phyloP scores from a whole-genome alignment of 768 basidiomycete genomes.

The Suillus weaverae region DNA sequence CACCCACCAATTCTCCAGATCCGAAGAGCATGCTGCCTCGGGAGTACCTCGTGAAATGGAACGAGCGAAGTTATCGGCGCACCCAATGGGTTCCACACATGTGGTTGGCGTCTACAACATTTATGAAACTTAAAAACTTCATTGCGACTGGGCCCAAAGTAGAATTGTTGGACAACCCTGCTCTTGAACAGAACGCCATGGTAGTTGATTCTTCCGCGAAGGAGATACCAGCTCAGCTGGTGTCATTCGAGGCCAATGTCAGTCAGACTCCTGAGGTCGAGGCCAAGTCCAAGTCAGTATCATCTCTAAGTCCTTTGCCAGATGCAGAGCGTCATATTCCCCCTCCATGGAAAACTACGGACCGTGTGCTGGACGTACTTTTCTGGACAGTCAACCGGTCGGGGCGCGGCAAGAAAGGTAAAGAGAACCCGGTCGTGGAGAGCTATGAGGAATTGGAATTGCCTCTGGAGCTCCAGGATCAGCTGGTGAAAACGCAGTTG shows the following conservation, averaged over 20 bases:
- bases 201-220: constrained; percentile 29
- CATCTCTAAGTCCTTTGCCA: constrained; percentile 43
- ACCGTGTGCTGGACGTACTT: constrained; percentile 83
- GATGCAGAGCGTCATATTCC: constrained; percentile 80
- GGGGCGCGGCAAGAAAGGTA: constrained; percentile 20
- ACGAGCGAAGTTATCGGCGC: constrained; percentile 72
- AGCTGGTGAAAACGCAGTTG: constrained; percentile 43
- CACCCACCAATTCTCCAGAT: constrained; percentile 42
- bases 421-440: constrained; percentile 18
- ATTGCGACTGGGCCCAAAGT: constrained; percentile 67
- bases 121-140: constrained; percentile 76
- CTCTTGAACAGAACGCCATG: constrained; percentile 24
- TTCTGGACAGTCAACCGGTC: constrained; percentile 51
- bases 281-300: constrained; percentile 24
- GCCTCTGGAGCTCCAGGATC: constrained; percentile 20
- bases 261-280: constrained; percentile 37
- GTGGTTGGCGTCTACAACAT: constrained; percentile 76
- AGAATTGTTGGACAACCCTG: constrained; percentile 55
- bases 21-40: constrained; percentile 70
- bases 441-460: constrained; percentile 29
- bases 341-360: constrained; percentile 81
- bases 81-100: constrained; percentile 90
- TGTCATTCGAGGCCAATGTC: constrained; percentile 43
- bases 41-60: constrained; percentile 94
- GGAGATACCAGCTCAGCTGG: constrained; percentile 18